Base-by-base conservation (phyloP, 768 basidiomycete genomes). In the Phylloporus sp. region DNA sequence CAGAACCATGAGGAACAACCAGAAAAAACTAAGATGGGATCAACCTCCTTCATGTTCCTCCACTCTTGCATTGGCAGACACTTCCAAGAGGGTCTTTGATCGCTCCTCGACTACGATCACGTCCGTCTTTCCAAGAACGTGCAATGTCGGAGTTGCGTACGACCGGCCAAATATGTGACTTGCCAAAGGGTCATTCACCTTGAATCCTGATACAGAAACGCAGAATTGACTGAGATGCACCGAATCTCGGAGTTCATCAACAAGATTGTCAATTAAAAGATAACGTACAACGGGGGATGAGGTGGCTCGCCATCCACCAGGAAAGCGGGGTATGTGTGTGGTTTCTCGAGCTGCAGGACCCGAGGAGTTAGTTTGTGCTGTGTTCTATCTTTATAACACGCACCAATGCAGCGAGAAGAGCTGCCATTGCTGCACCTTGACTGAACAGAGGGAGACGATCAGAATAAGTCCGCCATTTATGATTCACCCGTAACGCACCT, bases 31-130 rank as follows among this genome's bases (percentile, higher is more conserved):
- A 42, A 14, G 33, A 32, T n/a, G 6, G 33, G 17, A 67, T 82
- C 24, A 46, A 90, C 90, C 90, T 43, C 90, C 90, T 21, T 81
- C 79, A 47, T 93, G 90, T 53, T 74, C 75, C 60, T 88, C 88
- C 9, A 92, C 76, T 10, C 89, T 75, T 24, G 73, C 71, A 37
- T 76, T 75, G 2, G 61, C 57, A 23, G 84, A 84, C 9, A 77
- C 65, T 7, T 73, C 70, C 14, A 87, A 63, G 6, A 91, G 67
- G 14, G 63, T 60, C 49, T 72, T 72, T 0, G 86, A 79, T 26
- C 89, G 77, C 58, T 89, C 86, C 60, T 79, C 76, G 10, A 75
- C 61, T 10, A 93, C 85, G 20, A 94, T 75, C 10, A 86, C 75
- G 53, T 93, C 90, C 31, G 71, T 86, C 54, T 69, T 74, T n/a